Percentiles rank a stretch among this genome's conserved stretches.
Conservation (phyloP, 2,329 filamentous ascomycete species). For the Neonectria neomacrospora region DNA sequence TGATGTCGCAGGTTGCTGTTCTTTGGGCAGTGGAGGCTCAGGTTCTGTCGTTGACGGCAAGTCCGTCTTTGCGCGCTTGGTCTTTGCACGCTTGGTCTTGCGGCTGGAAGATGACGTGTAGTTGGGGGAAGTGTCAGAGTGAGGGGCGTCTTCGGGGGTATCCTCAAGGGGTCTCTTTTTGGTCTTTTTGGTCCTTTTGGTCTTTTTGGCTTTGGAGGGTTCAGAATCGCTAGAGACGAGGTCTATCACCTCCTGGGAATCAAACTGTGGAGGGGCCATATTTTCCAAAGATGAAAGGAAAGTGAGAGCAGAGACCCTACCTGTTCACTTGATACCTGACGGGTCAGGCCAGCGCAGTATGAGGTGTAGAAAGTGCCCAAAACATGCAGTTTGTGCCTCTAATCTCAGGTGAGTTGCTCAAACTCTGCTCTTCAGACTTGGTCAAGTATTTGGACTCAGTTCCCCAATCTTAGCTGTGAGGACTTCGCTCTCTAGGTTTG, state of each 20-base stretch:
- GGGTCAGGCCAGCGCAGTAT: background rate
- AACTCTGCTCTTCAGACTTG: background rate
- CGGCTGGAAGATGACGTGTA: conserved; percentile 24
- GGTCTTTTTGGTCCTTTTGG: background rate
- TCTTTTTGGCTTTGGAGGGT: conserved; percentile 40
- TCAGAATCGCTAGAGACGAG: conserved; percentile 43
- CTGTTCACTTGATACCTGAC: conserved; percentile 8
- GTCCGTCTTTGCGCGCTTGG: conserved; percentile 39
- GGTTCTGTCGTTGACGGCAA: conserved; percentile 9
- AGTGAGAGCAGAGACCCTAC: conserved; percentile 18
- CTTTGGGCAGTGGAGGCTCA: conserved; percentile 5
- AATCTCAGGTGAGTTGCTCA: background rate
- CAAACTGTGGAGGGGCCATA: conserved; percentile 35
- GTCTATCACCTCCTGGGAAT: conserved; percentile 39
- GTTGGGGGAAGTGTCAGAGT: conserved; percentile 16
- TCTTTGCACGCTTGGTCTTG: conserved; percentile 39
- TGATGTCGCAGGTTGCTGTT: conserved; percentile 1
- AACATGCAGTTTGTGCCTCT: background rate
- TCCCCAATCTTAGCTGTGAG: background rate
- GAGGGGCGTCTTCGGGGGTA: conserved; percentile 37
- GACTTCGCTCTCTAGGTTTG: background rate
- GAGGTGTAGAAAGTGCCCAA: background rate
- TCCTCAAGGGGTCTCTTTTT: conserved; percentile 48
- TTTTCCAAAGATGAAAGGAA: conserved; percentile 11
- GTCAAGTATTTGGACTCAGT: background rate